Conservation (phyloP, 2,329 filamentous ascomycete species). For the Geosmithia putterillii region DNA sequence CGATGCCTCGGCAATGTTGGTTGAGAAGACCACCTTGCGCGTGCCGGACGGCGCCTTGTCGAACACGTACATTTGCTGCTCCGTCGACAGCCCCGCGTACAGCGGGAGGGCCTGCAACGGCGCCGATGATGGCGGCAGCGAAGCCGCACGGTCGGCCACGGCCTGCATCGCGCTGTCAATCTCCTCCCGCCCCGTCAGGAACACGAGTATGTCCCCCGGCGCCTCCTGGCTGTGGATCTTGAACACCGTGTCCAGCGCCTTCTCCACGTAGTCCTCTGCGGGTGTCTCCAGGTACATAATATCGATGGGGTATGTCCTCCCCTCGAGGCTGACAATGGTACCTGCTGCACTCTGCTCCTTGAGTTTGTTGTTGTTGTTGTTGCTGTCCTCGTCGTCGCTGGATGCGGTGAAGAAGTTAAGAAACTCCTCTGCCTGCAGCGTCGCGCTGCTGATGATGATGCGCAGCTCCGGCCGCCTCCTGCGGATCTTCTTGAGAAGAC, state of each 20-base stretch:
- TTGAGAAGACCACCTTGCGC: slow-evolving; percentile 84
- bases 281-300: slow-evolving; percentile 68
- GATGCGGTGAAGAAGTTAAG: slow-evolving; percentile 56
- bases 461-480: slow-evolving; percentile 70
- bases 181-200: slow-evolving; percentile 85
- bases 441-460: slow-evolving; percentile 87
- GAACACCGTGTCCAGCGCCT: slow-evolving; percentile 70
- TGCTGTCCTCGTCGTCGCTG: slow-evolving; percentile 18
- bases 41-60: slow-evolving; percentile 70
- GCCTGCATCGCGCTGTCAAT: slow-evolving; percentile 75
- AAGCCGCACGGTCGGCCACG: slow-evolving; percentile 57
- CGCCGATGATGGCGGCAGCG: slow-evolving; percentile 14
- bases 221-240: slow-evolving; percentile 75
- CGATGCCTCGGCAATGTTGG: slow-evolving; percentile 93
- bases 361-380: slow-evolving; percentile 12
- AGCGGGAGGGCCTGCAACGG: slow-evolving; percentile 53
- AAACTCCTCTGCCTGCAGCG: slow-evolving; percentile 80
- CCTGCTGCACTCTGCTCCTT: slow-evolving; percentile 9
- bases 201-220: slow-evolving; percentile 80
- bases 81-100: slow-evolving; percentile 78
- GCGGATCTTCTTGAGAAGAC: slow-evolving; percentile 80
- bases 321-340: slow-evolving; percentile 71
- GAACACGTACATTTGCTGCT: slow-evolving; percentile 93
- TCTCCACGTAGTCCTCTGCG: slow-evolving; percentile 76
- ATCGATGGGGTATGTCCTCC: slow-evolving; percentile 80